These are phyloP conservation scores for Sarcodon aspratus DNA, from an alignment of 768 basidiomycete genomes.

Conservation along the genomic window DNA sequence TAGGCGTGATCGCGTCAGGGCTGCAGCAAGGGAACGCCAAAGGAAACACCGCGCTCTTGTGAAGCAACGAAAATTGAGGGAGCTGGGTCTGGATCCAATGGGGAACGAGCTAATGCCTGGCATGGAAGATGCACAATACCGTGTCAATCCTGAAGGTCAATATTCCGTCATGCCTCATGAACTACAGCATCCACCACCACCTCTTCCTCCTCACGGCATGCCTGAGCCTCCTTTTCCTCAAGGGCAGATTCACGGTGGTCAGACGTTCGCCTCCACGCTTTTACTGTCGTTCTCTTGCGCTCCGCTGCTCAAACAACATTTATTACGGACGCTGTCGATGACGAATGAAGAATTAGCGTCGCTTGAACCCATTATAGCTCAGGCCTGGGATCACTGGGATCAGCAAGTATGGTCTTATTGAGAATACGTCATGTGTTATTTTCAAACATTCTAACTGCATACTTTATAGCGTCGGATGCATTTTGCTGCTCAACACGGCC, in stretches of 20 bases:
- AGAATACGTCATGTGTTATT: constrained; percentile 1
- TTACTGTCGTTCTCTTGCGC: constrained; percentile 68
- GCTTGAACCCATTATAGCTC: constrained; percentile 70
- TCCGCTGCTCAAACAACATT: constrained; percentile 62
- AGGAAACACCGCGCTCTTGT: constrained; percentile 71
- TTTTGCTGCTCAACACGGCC: constrained; percentile 23
- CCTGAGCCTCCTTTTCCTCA: constrained; percentile 58
- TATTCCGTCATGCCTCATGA: constrained; percentile 22
- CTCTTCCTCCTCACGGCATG: constrained; percentile 13
- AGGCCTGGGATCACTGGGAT: constrained; percentile 84
- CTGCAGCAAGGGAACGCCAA: constrained; percentile 72
- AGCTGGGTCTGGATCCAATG: constrained; percentile 67
- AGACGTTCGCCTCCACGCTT: constrained; percentile 71
- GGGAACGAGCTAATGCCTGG: constrained; percentile 57
- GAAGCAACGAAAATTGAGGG: constrained; percentile 72
- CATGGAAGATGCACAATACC: constrained; percentile 59
- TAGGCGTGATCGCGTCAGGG: constrained; percentile 60
- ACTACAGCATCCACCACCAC: constrained; percentile 22
- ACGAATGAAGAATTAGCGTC: constrained; percentile 71
- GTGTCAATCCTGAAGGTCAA: constrained; percentile 34
- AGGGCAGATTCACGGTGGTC: constrained; percentile 40
- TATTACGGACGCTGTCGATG: constrained; percentile 62
- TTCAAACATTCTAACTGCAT: background rate
- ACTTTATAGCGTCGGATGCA: constrained; percentile 32
- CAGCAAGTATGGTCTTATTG: constrained; percentile 41